Base-by-base conservation (phyloP, 2,329 filamentous ascomycete genomes). In the Mycosphaerella arachidis region DNA sequence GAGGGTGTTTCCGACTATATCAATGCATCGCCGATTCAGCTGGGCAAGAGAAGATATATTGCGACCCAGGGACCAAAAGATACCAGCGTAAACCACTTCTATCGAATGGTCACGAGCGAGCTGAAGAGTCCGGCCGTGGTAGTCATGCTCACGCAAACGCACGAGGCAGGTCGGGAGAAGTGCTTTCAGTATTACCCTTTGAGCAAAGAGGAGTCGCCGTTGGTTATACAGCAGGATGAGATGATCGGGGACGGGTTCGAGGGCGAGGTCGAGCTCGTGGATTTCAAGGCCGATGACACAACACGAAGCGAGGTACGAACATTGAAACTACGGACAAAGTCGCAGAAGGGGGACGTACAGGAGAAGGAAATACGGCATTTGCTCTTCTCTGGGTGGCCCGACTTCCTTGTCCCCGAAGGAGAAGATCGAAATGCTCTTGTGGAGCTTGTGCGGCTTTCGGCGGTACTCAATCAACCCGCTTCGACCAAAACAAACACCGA, bases 71-170 rank as follows among this genome's bases (percentile, higher is more conserved):
- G 94, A 0, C 94, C 94, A 6, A 96, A 92, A 70, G 75, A 81
- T 61, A 84, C 85, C 29, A 90, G 89, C 16, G 82, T 88, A 57
- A 85, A 87, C 66, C 91, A 96, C 71, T 90, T 96, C 66, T 99
- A 93, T 90, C 90, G 94, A 71, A 99, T 99, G 94, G 81, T 97
- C 37, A 85, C 81, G n/a, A 75, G 76, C 29, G 86, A 87, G 50
- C 85, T 88, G 2, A 58, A 63, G 46, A 72, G 71, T 30, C 74
- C 76, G 1, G 91, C 86, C 1, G 91, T 97, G 58, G 88, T 97
- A 56, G 87, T 97, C 59, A 97, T 97, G 90, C 84, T 99, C 63
- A 99, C 93, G 2, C 91, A 92, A 72, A 93, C 91, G 29, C 82
- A 90, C 71, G 93, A 97, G 75, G 81, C 83, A 33, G 83, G 84